Conservation (phyloP, 108 stramenopile genomes). For the Skeletonema potamos region DNA sequence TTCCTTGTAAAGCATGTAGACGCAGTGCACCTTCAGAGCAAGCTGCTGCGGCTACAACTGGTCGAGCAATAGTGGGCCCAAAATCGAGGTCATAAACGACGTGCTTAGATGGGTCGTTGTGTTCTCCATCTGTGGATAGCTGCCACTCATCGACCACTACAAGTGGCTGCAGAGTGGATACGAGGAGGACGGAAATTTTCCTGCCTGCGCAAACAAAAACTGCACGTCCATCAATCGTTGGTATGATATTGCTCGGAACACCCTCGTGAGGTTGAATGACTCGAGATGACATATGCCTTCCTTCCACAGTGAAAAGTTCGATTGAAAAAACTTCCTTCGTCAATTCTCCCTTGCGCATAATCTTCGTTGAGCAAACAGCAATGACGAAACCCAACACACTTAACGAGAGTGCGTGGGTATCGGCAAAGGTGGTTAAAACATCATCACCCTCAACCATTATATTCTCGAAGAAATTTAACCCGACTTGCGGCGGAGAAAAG, state of each 20-base stretch:
- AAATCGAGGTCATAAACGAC: slow-evolving; percentile 80
- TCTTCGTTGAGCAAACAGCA: slow-evolving; percentile 72
- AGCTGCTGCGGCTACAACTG: slow-evolving; percentile 83
- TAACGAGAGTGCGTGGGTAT: slow-evolving; percentile 66
- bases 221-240: slow-evolving; percentile 81
- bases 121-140: slow-evolving; percentile 46
- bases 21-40: slow-evolving; percentile 80
- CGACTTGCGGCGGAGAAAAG: slow-evolving; percentile 63
- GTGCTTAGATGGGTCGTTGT: slow-evolving; percentile 42
- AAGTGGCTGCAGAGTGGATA: slow-evolving; percentile 74
- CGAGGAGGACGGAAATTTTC: slow-evolving; percentile 74
- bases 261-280: slow-evolving; percentile 69
- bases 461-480: slow-evolving; percentile 34
- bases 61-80: slow-evolving; percentile 81
- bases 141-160: slow-evolving; percentile 84
- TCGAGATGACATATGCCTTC: slow-evolving; percentile 69
- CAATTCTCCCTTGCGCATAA: slow-evolving; percentile 25
- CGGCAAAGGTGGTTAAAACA: slow-evolving; percentile 58
- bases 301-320: slow-evolving; percentile 82
- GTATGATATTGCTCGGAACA: slow-evolving; percentile 65
- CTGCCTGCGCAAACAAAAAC: slow-evolving; percentile 76
- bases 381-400: slow-evolving; percentile 80
- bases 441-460: slow-evolving; percentile 18
- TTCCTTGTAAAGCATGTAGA: slow-evolving; percentile 85
- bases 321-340: slow-evolving; percentile 65